phyloP scores from a whole-genome alignment of 2,329 filamentous ascomycete genomes.

The Penicillium sp. region DNA sequence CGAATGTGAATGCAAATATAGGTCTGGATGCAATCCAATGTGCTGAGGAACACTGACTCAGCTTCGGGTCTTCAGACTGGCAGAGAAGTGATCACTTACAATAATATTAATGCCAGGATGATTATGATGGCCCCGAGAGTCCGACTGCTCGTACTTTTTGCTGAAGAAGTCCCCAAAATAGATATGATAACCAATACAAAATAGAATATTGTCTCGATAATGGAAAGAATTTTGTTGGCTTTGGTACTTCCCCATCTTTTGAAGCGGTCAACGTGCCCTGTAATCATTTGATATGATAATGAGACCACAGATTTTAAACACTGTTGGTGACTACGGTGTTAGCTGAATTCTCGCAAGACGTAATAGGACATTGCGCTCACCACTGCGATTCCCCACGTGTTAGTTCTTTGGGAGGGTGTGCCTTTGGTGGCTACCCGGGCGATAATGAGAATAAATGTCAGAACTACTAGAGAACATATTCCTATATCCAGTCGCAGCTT shows the following conservation, averaged over 20 bases:
- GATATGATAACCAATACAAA: constrained; percentile 31
- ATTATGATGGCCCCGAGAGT: constrained; percentile 26
- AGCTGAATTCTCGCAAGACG: background rate
- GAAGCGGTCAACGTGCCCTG: constrained; percentile 21
- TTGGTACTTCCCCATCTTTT: constrained; percentile 30
- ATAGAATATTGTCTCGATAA: constrained; percentile 34
- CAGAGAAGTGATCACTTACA: constrained; percentile 14
- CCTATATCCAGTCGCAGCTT: constrained; percentile 5
- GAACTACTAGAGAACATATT: background rate
- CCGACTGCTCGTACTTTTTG: constrained; percentile 20
- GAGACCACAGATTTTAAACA: constrained; percentile 31
- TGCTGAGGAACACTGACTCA: constrained; percentile 1
- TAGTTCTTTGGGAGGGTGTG: constrained; percentile 20
- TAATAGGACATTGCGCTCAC: background rate
- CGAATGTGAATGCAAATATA: constrained; percentile 23
- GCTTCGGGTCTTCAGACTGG: background rate
- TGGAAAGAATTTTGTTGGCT: constrained; percentile 27
- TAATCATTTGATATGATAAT: constrained; percentile 28
- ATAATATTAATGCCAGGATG: constrained; percentile 19
- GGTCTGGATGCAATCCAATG: constrained; percentile 15
- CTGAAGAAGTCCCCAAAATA: constrained; percentile 21
- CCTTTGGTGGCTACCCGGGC: constrained; percentile 26
- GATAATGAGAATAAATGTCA: constrained; percentile 26
- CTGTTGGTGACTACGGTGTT: constrained; percentile 5
- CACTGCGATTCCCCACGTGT: constrained; percentile 30